Evolutionary conservation across 129 eudicot genomes (phyloP), one percentile per base, ranked within the genome.

Genomic region (Centaurea solstitialis): DNA sequence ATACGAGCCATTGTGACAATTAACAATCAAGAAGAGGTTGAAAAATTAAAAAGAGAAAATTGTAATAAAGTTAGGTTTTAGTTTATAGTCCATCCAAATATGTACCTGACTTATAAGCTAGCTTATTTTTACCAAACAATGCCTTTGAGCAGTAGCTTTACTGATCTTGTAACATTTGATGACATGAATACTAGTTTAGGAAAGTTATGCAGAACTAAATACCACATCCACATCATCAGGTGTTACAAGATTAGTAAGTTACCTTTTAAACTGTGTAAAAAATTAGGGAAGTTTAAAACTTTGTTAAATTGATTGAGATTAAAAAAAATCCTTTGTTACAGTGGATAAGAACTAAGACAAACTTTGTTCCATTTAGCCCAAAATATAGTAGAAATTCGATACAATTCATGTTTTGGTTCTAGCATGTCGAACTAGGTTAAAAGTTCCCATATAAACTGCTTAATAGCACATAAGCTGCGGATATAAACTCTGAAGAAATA

Each of bases 381-480:
- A n/a, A 38, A 3, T 4, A 72, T n/a, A 41, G 21, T 9, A 4
- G 9, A 39, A 39, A 39, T 47, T 22, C n/a, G 2, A 7, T 40
- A 35, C 10, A 8, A 2, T 39, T 72, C 37, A 41, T 41, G 62
- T 72, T 41, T 21, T 11, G 76, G 50, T 22, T 17, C 22, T 57
- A 41, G 70, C 38, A 59, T 37, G 47, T 57, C n/a, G n/a, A n/a
- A n/a, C n/a, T n/a, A n/a, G n/a, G n/a, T n/a, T n/a, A n/a, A n/a
- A n/a, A 39, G 38, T 65, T 26, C 81, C 43, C n/a, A 65, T 77
- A 77, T 77, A 53, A 53, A 53, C 20, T 53, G 7, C 20, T 53
- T 53, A 53, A 17, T 47, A 53, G 17, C 5, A 17, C 22, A 57
- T 9, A 57, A 57, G 22, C 65, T n/a, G 9, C 7, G 21, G 22